Base-by-base conservation (phyloP, 2,329 filamentous ascomycete species). In the Xylariaceae sp. region DNA sequence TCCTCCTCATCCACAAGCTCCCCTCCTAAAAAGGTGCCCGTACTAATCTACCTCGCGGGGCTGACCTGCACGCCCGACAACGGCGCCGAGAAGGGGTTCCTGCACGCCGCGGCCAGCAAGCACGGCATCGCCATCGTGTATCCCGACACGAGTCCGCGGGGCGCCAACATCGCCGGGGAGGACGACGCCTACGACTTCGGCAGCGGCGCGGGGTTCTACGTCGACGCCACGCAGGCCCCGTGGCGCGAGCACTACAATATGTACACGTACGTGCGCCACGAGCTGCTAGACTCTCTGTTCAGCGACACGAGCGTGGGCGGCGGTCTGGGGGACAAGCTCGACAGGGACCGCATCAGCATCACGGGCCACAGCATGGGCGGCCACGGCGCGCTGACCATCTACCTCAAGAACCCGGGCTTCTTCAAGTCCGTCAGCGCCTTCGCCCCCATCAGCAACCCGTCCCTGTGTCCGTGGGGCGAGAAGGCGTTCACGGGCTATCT, bases 351-450 rank as follows among this genome's bases (percentile, higher is more conserved):
- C 36, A 87, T 97, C 53, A 89, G 88, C 74, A 95, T 99, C 69
- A 91, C 91, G 36, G 95, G 95, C 5, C 95, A 99, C 79, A 93
- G 88, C 68, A 99, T 99, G 95, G 95, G 95, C 65, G 95, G 95
- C 0, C 95, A 99, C 75, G 95, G 95, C 62, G 95, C 95, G 40
- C 80, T 99, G 67, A 96, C 93, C 41, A 78, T 98, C 67, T 98
- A 90, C 80, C 82, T 99, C 49, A 94, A 91, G 79, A 89, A 98
- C 77, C 93, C 95, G 0, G 92, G 90, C 62, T 87, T 85, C 79
- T 99, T 96, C 82, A 90, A 88, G 79, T 91, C 87, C 64, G 92
- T 95, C 55, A 93, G 89, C 61, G 94, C 94, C 1, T 96, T 96
- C 71, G 91, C 95, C 45, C 94, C 94, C 17, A 96, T 98, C 69